A percentile compares a stretch with the other conserved stretches of the same genome.
phyloP scores from a whole-genome alignment of 768 basidiomycete genomes.

The Suillus variegatus region DNA sequence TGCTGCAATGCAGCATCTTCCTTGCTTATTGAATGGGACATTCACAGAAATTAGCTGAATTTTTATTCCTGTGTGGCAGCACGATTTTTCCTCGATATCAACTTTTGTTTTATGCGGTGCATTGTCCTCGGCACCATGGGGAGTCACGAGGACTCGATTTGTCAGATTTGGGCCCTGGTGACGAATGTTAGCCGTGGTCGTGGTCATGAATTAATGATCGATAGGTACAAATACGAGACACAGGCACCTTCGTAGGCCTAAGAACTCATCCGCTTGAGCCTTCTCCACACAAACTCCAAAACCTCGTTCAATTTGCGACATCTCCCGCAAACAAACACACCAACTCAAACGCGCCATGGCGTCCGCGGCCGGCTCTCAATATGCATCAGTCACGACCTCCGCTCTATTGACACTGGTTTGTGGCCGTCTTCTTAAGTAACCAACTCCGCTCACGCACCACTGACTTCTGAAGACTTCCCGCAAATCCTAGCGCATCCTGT shows the following conservation, averaged over 20 bases:
- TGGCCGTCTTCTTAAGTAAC: constrained; percentile 13
- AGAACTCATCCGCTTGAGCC: constrained; percentile 62
- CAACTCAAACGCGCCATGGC: background rate
- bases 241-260: constrained; percentile 26
- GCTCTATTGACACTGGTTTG: background rate
- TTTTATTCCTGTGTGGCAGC: too few relatives aligned
- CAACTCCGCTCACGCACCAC: background rate
- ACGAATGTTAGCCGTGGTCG: too few relatives aligned
- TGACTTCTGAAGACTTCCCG: background rate
- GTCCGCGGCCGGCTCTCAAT: constrained; percentile 17
- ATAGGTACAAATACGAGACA: too few relatives aligned
- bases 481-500: constrained; percentile 15
- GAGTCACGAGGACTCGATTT: too few relatives aligned
- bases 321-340: background rate
- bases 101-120: too few relatives aligned
- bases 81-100: too few relatives aligned
- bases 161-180: too few relatives aligned
- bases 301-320: constrained; percentile 14
- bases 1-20: too few relatives aligned
- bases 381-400: background rate
- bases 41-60: too few relatives aligned
- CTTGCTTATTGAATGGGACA: too few relatives aligned
- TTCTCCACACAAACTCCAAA: constrained; percentile 13
- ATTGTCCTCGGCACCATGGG: too few relatives aligned
- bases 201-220: too few relatives aligned